Evolutionary conservation across 768 basidiomycete genomes (phyloP).

Genomic region (Boletus tomentosulus): DNA sequence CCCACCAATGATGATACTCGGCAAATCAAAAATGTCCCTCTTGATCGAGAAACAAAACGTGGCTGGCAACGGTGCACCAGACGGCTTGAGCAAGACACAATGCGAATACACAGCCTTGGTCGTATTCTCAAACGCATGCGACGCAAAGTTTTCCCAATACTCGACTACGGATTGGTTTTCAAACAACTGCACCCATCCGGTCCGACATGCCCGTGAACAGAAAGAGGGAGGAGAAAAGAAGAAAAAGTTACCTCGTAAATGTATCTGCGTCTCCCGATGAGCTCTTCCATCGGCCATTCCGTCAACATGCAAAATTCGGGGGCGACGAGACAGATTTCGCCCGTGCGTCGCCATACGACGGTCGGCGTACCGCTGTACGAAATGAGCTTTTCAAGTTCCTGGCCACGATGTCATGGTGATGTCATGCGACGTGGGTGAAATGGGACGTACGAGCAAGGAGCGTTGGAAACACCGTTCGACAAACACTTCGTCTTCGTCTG

Average conservation of each 20-base stretch:
- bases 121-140: conserved; percentile 96
- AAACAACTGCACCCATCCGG: conserved; percentile 56
- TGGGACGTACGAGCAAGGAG: conserved; percentile 67
- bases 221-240: conserved; percentile 12
- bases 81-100: conserved; percentile 83
- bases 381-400: conserved; percentile 97
- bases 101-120: conserved; percentile 94
- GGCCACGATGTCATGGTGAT: background rate
- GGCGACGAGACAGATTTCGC: conserved; percentile 95
- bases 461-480: conserved; percentile 95
- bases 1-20: conserved; percentile 83
- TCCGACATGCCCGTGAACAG: conserved; percentile 10
- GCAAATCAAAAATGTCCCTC: conserved; percentile 86
- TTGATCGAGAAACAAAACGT: conserved; percentile 97
- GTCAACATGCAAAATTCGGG: conserved; percentile 95
- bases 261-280: conserved; percentile 55
- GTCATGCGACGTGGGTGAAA: conserved; percentile 3
- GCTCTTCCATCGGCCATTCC: conserved; percentile 83
- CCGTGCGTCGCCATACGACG: conserved; percentile 95
- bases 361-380: conserved; percentile 97
- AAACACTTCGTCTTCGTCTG: conserved; percentile 94
- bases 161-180: conserved; percentile 94
- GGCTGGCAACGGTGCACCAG: conserved; percentile 79
- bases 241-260: conserved; percentile 32
- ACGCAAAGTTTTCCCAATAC: conserved; percentile 95